A percentile compares a stretch with the other conserved stretches of the same genome.
These are phyloP conservation scores for Gracilaria domingensis DNA, from an alignment of 23 red algal species.

Conservation along the genomic window DNA sequence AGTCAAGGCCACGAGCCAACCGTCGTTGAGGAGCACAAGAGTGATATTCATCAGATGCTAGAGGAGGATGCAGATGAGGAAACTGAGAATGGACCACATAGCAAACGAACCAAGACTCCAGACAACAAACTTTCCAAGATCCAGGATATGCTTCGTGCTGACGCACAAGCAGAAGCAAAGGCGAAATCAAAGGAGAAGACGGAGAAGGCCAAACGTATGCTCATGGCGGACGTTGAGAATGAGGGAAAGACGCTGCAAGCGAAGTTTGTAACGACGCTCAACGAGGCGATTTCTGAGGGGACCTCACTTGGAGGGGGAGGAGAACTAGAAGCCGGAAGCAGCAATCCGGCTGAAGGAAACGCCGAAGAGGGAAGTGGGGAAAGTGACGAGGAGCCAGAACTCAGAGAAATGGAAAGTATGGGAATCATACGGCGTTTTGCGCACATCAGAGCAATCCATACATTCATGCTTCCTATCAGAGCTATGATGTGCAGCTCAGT, in stretches of 20 bases:
- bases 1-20: not conserved
- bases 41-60: not conserved
- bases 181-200: conserved; percentile 1
- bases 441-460: conserved; percentile 56
- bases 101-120: not conserved
- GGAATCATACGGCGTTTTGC: conserved; percentile 65
- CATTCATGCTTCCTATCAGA: conserved; percentile 44
- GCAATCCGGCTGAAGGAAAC: not conserved
- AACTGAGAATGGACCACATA: not conserved
- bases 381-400: conserved; percentile 37
- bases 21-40: not conserved
- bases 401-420: conserved; percentile 54
- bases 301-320: not conserved
- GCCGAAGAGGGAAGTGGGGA: conserved; percentile 2
- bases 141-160: conserved; percentile 10
- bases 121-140: not conserved
- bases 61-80: not conserved
- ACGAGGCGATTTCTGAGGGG: not conserved
- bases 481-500: conserved; percentile 43
- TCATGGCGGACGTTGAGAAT: conserved; percentile 13
- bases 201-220: conserved; percentile 9
- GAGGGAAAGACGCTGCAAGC: conserved; percentile 1
- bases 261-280: not conserved
- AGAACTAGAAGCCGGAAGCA: not conserved
- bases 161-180: conserved; percentile 7